Evolutionary conservation across 2,329 filamentous ascomycete genomes (phyloP).

Genomic region (Arthrobotrys musiformis): DNA sequence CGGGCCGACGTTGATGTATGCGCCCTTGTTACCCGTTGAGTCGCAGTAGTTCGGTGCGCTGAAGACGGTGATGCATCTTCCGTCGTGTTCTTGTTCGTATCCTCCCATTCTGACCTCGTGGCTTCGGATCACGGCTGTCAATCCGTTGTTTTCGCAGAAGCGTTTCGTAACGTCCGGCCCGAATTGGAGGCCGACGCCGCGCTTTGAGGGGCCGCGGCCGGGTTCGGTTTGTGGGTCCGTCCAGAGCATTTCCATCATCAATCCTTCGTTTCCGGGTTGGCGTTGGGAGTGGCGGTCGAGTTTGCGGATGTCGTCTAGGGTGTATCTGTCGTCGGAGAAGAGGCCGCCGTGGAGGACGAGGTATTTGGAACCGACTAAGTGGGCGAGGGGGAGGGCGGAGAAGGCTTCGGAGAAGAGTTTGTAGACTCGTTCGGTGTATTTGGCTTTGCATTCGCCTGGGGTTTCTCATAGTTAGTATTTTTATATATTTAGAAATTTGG

Average conservation of each 20-base stretch:
- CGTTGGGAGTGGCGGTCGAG: conserved; percentile 89
- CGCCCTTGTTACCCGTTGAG: conserved; percentile 96
- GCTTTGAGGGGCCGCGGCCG: conserved; percentile 92
- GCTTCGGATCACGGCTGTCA: conserved; percentile 94
- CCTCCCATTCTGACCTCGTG: conserved; percentile 99
- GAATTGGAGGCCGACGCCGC: conserved; percentile 95
- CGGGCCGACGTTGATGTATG: conserved; percentile 94
- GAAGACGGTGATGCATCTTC: conserved; percentile 96
- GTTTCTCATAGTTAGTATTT: background rate
- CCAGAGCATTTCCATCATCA: conserved; percentile 99
- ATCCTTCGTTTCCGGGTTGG: conserved; percentile 88
- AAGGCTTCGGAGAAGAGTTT: conserved; percentile 99
- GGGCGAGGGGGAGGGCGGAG: conserved; percentile 90
- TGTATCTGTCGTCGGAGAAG: conserved; percentile 93
- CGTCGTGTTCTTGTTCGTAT: conserved; percentile 98
- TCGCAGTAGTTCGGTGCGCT: conserved; percentile 98
- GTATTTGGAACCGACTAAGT: conserved; percentile 88
- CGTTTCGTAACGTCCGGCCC: conserved; percentile 94
- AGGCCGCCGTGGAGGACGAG: conserved; percentile 93
- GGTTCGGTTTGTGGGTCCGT: conserved; percentile 89
- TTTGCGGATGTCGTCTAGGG: conserved; percentile 92
- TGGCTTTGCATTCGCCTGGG: conserved; percentile 89
- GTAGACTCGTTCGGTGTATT: conserved; percentile 96
- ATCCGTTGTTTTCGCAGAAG: conserved; percentile 95
- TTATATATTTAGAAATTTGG: background rate